Evolutionary conservation across 2,329 filamentous ascomycete genomes (phyloP).

Genomic region (Colletotrichum lindemuthianum): DNA sequence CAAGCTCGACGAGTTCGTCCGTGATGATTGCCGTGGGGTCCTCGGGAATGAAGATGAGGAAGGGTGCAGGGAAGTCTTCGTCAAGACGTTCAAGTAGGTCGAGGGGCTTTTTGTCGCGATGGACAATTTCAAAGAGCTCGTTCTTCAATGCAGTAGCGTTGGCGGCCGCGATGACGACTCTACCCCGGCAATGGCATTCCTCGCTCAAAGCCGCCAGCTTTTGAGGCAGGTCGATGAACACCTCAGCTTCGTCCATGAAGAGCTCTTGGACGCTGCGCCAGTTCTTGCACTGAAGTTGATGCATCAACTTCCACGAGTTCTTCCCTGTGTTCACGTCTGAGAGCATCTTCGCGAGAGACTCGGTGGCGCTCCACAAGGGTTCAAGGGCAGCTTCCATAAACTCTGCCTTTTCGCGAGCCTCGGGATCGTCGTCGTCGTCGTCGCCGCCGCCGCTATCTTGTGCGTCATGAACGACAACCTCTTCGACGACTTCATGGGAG

Average conservation of each 20-base stretch:
- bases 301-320: constrained; percentile 13
- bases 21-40: constrained; percentile 18
- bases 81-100: constrained; percentile 47
- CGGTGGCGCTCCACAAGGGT: constrained; percentile 41
- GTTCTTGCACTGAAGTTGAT: constrained; percentile 32
- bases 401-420: constrained; percentile 14
- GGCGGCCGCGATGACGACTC: constrained; percentile 42
- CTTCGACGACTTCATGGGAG: no score
- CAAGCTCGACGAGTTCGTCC: constrained; percentile 39
- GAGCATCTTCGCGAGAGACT: constrained; percentile 43
- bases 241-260: constrained; percentile 37
- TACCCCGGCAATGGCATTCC: constrained; percentile 3
- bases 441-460: neutral
- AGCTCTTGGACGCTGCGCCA: constrained; percentile 41
- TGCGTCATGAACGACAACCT: no score
- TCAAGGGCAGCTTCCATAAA: constrained; percentile 37
- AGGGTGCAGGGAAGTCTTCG: constrained; percentile 42
- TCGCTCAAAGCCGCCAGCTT: constrained; percentile 16
- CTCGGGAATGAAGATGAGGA: constrained; percentile 38
- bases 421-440: constrained; percentile 10
- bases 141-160: constrained; percentile 50
- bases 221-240: constrained; percentile 44
- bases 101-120: constrained; percentile 36
- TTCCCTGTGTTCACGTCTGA: constrained; percentile 18
- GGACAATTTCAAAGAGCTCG: constrained; percentile 34